A percentile compares a stretch with the other conserved stretches of the same genome.
Conservation (phyloP, 805 yeast genomes). For the Zygoascus tannicola region DNA sequence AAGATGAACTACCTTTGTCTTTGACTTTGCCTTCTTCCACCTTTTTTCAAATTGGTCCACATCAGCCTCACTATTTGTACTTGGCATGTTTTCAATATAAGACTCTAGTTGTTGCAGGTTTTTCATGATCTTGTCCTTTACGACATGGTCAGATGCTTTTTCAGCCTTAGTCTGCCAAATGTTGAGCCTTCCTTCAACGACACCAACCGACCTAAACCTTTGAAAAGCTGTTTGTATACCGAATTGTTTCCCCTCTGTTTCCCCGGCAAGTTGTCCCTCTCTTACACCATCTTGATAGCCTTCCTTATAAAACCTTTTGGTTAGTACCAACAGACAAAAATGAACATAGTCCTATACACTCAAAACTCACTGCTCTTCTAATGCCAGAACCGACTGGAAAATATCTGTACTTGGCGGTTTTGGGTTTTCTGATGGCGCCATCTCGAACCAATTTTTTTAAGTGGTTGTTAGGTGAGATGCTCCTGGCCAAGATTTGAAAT, state of each 20-base stretch:
- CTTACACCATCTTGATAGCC: constrained; percentile 66
- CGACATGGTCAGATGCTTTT: constrained; percentile 1
- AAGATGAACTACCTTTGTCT: constrained; percentile 44
- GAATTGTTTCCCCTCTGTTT: constrained; percentile 69
- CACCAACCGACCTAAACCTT: constrained; percentile 53
- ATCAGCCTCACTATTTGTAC: constrained; percentile 43
- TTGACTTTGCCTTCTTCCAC: constrained; percentile 50
- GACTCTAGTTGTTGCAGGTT: constrained; percentile 13
- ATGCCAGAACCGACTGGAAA: constrained; percentile 43
- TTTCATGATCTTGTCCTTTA: constrained; percentile 1
- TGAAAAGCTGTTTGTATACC: constrained; percentile 45
- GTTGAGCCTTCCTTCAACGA: constrained; percentile 43
- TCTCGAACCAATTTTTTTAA: neutral
- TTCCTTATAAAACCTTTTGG: constrained; percentile 43
- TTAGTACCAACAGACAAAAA: neutral
- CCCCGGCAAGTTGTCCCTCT: constrained; percentile 51
- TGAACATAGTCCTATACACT: no score
- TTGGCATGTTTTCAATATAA: constrained; percentile 27
- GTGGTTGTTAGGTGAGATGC: neutral
- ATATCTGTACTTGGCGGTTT: neutral
- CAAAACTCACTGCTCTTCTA: constrained; percentile 42
- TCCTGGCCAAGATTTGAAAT: no score
- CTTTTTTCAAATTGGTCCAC: constrained; percentile 48
- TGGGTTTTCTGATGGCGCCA: neutral
- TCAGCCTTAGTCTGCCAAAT: constrained; percentile 21